These are phyloP conservation scores for Pseudognaphalium luteoalbum DNA, from an alignment of 129 eudicot species.

Conservation along the genomic window DNA sequence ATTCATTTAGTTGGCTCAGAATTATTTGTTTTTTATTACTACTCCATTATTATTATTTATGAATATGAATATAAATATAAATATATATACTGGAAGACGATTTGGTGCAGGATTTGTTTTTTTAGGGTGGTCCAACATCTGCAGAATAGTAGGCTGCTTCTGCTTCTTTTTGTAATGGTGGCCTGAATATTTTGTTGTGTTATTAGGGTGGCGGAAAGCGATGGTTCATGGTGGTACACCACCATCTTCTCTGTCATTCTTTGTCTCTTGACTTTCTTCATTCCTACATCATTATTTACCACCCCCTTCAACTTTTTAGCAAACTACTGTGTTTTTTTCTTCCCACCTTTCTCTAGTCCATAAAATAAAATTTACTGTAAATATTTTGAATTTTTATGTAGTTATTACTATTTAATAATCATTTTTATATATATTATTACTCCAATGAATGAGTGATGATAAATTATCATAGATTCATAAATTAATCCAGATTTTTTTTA, in stretches of 20 bases:
- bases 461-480: no score
- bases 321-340: neutral
- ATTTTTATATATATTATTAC: no score
- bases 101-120: slow-evolving; percentile 35
- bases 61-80: no score
- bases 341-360: no score
- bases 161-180: slow-evolving; percentile 15
- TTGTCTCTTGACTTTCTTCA: slow-evolving; percentile 2
- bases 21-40: neutral
- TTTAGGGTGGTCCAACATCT: slow-evolving; percentile 16
- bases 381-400: no score
- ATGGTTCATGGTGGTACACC: slow-evolving; percentile 26
- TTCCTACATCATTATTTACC: neutral
- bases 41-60: no score
- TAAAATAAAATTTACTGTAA: no score
- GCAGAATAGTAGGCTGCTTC: neutral
- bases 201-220: slow-evolving; percentile 35
- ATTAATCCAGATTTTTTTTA: no score
- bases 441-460: no score
- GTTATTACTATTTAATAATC: no score
- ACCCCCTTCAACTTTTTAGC: neutral
- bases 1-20: slow-evolving; percentile 7
- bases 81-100: slow-evolving; percentile 9
- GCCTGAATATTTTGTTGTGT: slow-evolving; percentile 20
- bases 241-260: slow-evolving; percentile 21